Percentiles rank a stretch among this genome's conserved stretches.
These are phyloP conservation scores for Beauveria sp. DNA, from an alignment of 2,329 filamentous ascomycete genomes.

Conservation along the genomic window DNA sequence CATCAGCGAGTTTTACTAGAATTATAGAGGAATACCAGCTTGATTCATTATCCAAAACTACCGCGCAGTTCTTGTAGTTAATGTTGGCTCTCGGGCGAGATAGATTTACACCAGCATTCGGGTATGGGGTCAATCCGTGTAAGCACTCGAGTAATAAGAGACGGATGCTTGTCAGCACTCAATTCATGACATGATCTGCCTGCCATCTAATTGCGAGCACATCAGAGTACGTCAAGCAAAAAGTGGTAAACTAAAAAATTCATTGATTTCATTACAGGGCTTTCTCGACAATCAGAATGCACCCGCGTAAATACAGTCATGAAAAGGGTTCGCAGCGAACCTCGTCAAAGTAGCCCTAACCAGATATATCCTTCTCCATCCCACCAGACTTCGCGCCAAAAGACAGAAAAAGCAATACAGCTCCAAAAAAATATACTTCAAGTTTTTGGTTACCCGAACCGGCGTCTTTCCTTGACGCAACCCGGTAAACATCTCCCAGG, in stretches of 20 bases:
- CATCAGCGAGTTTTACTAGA: neutral
- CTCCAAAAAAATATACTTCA: neutral
- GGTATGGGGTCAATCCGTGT: no score
- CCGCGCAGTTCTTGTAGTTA: no score
- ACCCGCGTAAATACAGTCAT: conserved; percentile 19
- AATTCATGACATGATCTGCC: no score
- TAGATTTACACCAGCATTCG: no score
- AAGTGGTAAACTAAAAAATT: conserved; percentile 14
- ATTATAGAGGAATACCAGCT: neutral
- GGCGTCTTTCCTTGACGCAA: neutral
- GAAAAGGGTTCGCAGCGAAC: conserved; percentile 6
- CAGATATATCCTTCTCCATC: conserved; percentile 8
- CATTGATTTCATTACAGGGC: conserved; percentile 24
- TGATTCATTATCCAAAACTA: neutral
- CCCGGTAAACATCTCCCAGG: neutral
- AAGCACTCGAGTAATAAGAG: no score
- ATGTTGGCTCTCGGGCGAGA: neutral
- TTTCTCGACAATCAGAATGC: conserved; percentile 15
- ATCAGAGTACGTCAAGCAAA: no score
- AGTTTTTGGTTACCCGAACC: neutral
- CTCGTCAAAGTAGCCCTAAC: conserved; percentile 1
- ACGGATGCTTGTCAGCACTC: neutral
- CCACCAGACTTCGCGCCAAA: conserved; percentile 3
- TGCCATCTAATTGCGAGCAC: no score
- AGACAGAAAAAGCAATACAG: neutral